Evolutionary conservation across 306 rosid genomes (phyloP).

Genomic region (Spatholobus suberectus): DNA sequence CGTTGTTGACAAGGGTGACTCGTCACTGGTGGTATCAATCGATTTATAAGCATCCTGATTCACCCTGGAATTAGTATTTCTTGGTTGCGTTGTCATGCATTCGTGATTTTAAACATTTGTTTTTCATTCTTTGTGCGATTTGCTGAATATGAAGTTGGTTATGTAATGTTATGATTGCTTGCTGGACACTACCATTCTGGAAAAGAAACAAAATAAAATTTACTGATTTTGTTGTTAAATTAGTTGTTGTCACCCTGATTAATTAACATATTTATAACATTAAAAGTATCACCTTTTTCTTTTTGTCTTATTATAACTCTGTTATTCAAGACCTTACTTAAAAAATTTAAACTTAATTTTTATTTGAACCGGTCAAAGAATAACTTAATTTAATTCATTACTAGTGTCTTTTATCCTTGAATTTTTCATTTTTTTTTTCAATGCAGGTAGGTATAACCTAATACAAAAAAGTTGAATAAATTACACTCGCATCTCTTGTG

Average conservation of each 20-base stretch:
- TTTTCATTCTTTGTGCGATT: neutral
- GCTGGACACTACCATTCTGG: neutral
- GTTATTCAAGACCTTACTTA: too few relatives aligned
- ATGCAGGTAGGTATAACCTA: too few relatives aligned
- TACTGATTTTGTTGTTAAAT: slow-evolving; percentile 21
- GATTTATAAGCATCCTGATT: slow-evolving; percentile 46
- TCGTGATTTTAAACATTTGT: slow-evolving; percentile 10
- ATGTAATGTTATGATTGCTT: slow-evolving; percentile 21
- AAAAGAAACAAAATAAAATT: slow-evolving; percentile 37
- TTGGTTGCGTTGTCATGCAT: slow-evolving; percentile 12
- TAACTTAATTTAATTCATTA: too few relatives aligned
- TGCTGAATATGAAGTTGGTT: slow-evolving; percentile 6
- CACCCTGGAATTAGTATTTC: neutral
- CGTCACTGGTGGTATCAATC: slow-evolving; percentile 61
- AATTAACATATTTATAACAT: too few relatives aligned
- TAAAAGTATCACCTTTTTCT: too few relatives aligned
- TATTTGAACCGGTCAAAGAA: too few relatives aligned
- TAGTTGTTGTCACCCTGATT: neutral
- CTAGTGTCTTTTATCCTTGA: too few relatives aligned
- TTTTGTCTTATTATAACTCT: too few relatives aligned
- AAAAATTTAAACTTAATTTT: too few relatives aligned
- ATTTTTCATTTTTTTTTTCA: too few relatives aligned
- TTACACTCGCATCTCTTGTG: too few relatives aligned
- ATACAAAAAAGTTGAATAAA: too few relatives aligned
- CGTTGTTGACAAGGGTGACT: slow-evolving; percentile 78